Percentiles rank a stretch among this genome's conserved stretches.
Evolutionary conservation across 1,284 basidiomycete genomes (phyloP).

Genomic region (Rhodotorula sp.): DNA sequence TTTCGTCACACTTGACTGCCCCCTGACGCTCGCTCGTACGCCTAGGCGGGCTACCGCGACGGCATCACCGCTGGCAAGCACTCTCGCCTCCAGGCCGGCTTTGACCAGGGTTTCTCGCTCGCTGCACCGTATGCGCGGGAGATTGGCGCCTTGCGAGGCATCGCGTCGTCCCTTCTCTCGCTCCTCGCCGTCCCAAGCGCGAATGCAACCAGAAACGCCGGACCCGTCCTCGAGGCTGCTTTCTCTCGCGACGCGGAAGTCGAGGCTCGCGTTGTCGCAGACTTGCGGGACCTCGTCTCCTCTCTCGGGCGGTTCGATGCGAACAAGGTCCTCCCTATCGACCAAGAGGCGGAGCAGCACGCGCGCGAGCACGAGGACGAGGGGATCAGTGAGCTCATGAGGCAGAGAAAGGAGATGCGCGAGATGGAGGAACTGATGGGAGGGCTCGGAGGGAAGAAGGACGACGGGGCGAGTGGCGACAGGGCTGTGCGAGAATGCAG

Average conservation of each 20-base stretch:
- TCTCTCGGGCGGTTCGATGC: conserved; percentile 62
- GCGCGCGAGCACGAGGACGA: conserved; percentile 56
- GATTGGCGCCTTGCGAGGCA: conserved; percentile 68
- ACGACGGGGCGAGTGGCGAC: neutral
- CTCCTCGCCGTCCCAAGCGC: conserved; percentile 51
- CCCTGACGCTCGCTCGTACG: neutral
- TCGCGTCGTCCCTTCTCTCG: conserved; percentile 61
- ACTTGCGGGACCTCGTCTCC: conserved; percentile 58
- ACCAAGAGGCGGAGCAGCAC: conserved; percentile 69
- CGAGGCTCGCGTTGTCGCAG: conserved; percentile 41
- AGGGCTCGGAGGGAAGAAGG: conserved; percentile 19
- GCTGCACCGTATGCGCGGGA: conserved; percentile 72
- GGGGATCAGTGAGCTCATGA: conserved; percentile 32
- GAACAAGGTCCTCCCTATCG: conserved; percentile 65
- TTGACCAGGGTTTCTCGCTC: conserved; percentile 70
- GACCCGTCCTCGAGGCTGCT: conserved; percentile 36
- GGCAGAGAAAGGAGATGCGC: conserved; percentile 40
- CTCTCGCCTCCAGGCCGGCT: conserved; percentile 71
- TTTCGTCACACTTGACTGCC: neutral
- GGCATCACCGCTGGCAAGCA: conserved; percentile 84
- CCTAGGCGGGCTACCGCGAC: conserved; percentile 77
- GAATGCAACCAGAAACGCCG: conserved; percentile 23
- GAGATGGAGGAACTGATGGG: conserved; percentile 43
- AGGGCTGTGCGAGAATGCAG: conserved; percentile 30
- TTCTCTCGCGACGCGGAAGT: conserved; percentile 1